Base-by-base conservation (phyloP, 1,284 basidiomycete species). In the Melampsora americana region DNA sequence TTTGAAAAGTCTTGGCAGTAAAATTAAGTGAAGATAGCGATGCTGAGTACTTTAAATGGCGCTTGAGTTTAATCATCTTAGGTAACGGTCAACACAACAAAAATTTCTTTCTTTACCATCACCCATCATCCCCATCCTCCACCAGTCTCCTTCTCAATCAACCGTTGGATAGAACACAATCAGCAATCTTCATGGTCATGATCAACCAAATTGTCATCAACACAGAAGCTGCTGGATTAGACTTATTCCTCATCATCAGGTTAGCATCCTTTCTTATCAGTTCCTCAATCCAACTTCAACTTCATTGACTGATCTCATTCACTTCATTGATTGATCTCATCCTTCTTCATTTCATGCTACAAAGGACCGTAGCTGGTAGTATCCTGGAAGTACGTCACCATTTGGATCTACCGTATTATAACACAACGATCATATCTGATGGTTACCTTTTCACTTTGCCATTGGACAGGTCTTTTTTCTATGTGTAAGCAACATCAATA, bases 391-490 rank as follows among this genome's bases (percentile, higher is more conserved):
- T 72, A 12, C 65, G 28, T 56, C 18, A 16, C 5, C n/a, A 62
- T 62, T 26, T 6, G 3, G 30, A 62, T 62, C n/a, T 23, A 4
- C n/a, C 30, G 16, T 62, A 62, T 26, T 26, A 26, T 66, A 30
- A 32, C 6, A 42, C 7, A 5, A 14, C 35, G 7, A 61, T 64
- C 30, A 59, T n/a, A 42, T 44, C 39, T 7, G 12, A 14, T 50
- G n/a, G n/a, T n/a, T n/a, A n/a, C n/a, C 53, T n/a, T 16, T 64
- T 65, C 14, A 32, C 39, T 28, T 72, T n/a, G 16, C 20, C 48
- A 26, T 65, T n/a, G 14, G 9, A 5, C 28, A 74, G 71, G 71
- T 74, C 30, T 74, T 74, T 35, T 56, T 74, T 28, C 30, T 74
- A 35, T 74, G 71, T 61, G 71, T 67, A 67, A 59, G 71, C 66